Conservation (phyloP, 805 yeast genomes). For the Candida fluviatilis region DNA sequence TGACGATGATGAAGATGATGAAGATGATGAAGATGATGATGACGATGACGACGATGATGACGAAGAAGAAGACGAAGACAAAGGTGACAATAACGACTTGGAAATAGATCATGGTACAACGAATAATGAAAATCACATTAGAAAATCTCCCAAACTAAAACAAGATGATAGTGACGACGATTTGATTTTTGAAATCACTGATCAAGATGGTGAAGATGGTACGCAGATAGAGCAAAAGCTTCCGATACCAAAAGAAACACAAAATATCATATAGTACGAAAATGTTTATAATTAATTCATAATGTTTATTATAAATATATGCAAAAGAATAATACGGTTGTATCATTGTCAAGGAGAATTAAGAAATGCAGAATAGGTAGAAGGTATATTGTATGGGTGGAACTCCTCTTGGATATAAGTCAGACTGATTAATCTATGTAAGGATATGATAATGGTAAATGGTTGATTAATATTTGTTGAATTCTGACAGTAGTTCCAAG, state of each 20-base stretch:
- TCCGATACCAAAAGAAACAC: constrained; percentile 14
- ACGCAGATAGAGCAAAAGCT: constrained; percentile 10
- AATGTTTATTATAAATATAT: background rate
- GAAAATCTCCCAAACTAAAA: background rate
- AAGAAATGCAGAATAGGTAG: no score
- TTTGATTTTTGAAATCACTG: constrained; percentile 20
- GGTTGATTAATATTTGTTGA: background rate
- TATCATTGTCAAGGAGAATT: no score
- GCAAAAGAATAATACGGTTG: background rate
- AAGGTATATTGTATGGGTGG: no score
- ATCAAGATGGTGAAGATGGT: constrained; percentile 10
- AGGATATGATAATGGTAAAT: no score
- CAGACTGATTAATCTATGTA: no score
- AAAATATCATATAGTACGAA: constrained; percentile 11
- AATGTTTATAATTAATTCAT: background rate
- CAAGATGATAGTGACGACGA: constrained; percentile 12
- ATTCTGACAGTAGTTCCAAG: constrained; percentile 6
- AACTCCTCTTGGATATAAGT: no score
- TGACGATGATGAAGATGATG: constrained; percentile 24
- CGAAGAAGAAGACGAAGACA: constrained; percentile 2
- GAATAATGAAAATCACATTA: background rate
- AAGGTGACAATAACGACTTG: constrained; percentile 4
- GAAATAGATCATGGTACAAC: no score
- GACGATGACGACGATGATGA: constrained; percentile 9
- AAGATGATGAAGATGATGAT: constrained; percentile 13